Conservation (phyloP, 192 early-diverging fungal species). For the Kappamyces sp. region DNA sequence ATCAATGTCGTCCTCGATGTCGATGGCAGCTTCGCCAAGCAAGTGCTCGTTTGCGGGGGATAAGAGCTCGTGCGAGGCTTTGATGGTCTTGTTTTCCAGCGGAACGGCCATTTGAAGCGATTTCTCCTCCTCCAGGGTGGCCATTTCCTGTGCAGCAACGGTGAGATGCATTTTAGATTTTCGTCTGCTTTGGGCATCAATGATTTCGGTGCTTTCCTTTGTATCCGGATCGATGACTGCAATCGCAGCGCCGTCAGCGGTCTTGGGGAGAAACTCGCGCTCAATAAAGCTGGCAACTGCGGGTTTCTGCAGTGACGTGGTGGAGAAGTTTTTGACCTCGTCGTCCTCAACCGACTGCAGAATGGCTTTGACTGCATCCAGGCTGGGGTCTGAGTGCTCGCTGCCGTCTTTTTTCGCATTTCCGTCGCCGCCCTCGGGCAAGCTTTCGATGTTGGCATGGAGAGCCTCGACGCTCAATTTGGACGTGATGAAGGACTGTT, state of each 20-base stretch:
- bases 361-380: too few species aligned
- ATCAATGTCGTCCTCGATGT: neutral
- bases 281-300: constrained; percentile 5
- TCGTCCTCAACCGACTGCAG: neutral
- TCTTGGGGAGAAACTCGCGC: constrained; percentile 1
- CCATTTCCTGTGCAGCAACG: neutral
- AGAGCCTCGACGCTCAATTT: too few species aligned
- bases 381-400: too few species aligned
- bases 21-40: neutral
- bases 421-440: too few species aligned
- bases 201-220: constrained; percentile 3
- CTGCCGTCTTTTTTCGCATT: too few species aligned
- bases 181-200: constrained; percentile 2
- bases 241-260: neutral
- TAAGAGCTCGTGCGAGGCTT: neutral
- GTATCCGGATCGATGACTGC: neutral
- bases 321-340: constrained; percentile 8
- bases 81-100: neutral
- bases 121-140: too few species aligned
- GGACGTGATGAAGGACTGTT: too few species aligned
- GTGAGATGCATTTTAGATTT: neutral
- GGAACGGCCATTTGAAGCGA: too few species aligned
- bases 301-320: neutral
- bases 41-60: neutral
- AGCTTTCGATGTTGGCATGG: too few species aligned